Percentiles rank a stretch among this genome's conserved stretches.
Evolutionary conservation across 2,329 filamentous ascomycete genomes (phyloP).

Genomic region (Phialophora macrospora): DNA sequence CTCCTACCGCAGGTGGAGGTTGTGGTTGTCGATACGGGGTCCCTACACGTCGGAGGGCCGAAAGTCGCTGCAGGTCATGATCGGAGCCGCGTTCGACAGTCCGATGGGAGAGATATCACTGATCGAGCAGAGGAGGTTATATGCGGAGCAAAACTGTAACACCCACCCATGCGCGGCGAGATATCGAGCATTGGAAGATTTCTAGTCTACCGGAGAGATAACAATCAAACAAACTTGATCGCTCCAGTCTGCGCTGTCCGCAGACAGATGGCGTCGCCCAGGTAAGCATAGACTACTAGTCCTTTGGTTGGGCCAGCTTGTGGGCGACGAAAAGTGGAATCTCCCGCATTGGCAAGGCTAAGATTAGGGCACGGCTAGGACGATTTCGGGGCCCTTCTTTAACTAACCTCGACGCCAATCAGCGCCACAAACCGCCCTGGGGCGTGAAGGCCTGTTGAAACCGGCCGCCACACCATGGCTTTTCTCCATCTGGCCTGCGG

Average conservation of each 20-base stretch:
- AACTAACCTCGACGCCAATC: slow-evolving; percentile 18
- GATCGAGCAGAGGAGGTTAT: background rate
- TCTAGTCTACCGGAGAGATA: background rate
- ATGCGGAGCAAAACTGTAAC: background rate
- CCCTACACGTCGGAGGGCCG: slow-evolving; percentile 18
- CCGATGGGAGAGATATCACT: background rate
- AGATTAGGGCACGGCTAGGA: slow-evolving; percentile 22
- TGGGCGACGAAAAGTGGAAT: slow-evolving; percentile 11
- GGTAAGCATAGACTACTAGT: slow-evolving; percentile 14
- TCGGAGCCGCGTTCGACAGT: background rate
- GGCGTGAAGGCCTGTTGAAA: background rate
- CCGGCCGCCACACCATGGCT: background rate
- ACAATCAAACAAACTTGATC: background rate
- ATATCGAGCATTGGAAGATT: slow-evolving; percentile 5
- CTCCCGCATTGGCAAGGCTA: slow-evolving; percentile 16
- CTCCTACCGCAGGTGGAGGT: slow-evolving; percentile 1
- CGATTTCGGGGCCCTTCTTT: slow-evolving; percentile 13
- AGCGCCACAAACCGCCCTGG: background rate
- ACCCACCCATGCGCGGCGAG: background rate
- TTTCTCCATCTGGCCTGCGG: background rate
- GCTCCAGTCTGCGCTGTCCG: background rate
- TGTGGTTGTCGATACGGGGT: slow-evolving; percentile 13
- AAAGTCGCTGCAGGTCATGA: slow-evolving; percentile 19
- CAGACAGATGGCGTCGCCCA: background rate
- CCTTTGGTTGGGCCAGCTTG: background rate